phyloP scores from a whole-genome alignment of 345 rosid species.

The Ailanthus altissimus region DNA sequence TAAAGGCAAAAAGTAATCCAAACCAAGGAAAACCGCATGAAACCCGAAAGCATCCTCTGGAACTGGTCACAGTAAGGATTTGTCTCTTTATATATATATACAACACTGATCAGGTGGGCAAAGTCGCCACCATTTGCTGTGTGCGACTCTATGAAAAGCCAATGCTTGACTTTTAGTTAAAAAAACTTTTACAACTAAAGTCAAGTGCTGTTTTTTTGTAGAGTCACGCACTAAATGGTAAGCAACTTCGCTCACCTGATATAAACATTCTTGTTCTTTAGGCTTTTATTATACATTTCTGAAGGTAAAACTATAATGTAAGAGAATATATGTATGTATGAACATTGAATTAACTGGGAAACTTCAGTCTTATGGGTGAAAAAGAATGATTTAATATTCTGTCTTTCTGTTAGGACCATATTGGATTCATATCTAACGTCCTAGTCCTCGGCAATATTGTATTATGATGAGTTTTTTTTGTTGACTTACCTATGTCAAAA shows the following conservation, averaged over 20 bases:
- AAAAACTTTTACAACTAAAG: too few relatives aligned
- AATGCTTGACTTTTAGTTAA: too few relatives aligned
- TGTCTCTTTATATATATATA: neutral
- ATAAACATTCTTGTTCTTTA: neutral
- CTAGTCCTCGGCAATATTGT: neutral
- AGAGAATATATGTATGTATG: neutral
- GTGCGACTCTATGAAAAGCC: too few relatives aligned
- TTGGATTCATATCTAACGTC: neutral
- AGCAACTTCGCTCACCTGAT: too few relatives aligned
- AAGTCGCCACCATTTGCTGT: too few relatives aligned
- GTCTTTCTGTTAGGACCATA: neutral
- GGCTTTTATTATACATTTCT: too few relatives aligned
- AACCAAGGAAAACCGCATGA: slow-evolving; percentile 42
- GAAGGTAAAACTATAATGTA: neutral
- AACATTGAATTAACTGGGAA: neutral
- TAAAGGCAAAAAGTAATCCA: slow-evolving; percentile 53
- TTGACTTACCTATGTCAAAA: slow-evolving; percentile 13
- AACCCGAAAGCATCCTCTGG: slow-evolving; percentile 60
- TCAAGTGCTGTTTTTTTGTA: too few relatives aligned
- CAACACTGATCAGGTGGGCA: too few relatives aligned
- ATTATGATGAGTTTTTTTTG: slow-evolving; percentile 1
- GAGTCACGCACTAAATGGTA: too few relatives aligned
- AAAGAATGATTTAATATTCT: neutral
- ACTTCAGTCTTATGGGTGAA: neutral
- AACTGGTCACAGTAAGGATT: slow-evolving; percentile 65